Base-by-base conservation (phyloP, 192 early-diverging fungal species). In the Coemansia sp. region DNA sequence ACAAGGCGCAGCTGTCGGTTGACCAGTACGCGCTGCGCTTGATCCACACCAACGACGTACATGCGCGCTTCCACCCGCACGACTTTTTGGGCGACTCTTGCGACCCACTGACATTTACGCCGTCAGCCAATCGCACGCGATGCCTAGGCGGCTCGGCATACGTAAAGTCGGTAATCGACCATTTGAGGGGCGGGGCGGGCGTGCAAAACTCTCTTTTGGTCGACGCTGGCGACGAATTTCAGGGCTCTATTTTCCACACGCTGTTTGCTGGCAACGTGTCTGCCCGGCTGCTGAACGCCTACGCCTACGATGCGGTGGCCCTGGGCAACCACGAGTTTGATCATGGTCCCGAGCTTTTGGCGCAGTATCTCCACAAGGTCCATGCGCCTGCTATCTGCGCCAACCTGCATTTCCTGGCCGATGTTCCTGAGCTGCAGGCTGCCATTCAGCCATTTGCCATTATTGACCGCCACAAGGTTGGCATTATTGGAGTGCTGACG, bases 311-410 rank as follows among this genome's bases (percentile, higher is more conserved):
- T 45, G 84, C 85, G 13, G 68, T 86, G 58, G 58, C 81, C 20
- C 69, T 88, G 55, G 87, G 88, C 55, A 89, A 91, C 69, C 92
- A 94, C 70, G 90, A 94, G 73, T 92, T 90, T 55, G 92, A 94
- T 74, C 77, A 80, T 11, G 90, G 90, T 0, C 80, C 86, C 3
- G 71, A 73, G 20, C 75, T 85, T 63, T 69, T 90, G n/a, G 84
- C 75, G 8, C 59, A 47, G 9, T 91, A 87, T 69, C 67, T 88
- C 77, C 70, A 72, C 29, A 73, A 83, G 61, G 82, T 92, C 15
- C 84, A 78, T 12, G 86, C 89, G 52, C 88, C 91, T 8, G 83
- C 90, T 13, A 69, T 94, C 2, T 88, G 86, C 50, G 84, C 91
- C 64, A 94, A 92, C 71, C 76, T 92, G 45, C 84, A 90, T 29